Evolutionary conservation across 805 yeast genomes (phyloP), one percentile per base, ranked within the genome.

Genomic region (Nakazawaea laoshanensis): DNA sequence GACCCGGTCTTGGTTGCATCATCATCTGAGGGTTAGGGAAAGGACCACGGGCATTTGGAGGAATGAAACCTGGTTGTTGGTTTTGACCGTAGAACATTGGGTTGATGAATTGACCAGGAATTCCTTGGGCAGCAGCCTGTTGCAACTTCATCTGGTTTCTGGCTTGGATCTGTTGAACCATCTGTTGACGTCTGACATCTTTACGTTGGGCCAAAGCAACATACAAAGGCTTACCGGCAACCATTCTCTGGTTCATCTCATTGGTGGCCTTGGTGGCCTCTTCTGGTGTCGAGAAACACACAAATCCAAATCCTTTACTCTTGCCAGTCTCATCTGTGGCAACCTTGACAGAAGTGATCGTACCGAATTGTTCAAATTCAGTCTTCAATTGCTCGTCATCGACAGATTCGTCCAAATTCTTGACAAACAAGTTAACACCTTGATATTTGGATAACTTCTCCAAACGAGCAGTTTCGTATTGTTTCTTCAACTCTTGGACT

Each of bases 161-260:
- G 47, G 96, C 96, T 64, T 84, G 94, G 58, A 87, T 83, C 68
- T 92, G 97, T 70, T 92, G 97, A 62, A 86, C 89, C 61, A 92
- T 73, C 71, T 92, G 97, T 51, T 85, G 75, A 61, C 95, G 82
- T 76, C 98, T 87, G 38, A 86, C 95, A 50, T 89, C 98, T 70
- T 86, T 89, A 65, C 95, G 84, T 76, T 92, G 98, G 50, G 98
- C 98, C 56, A 92, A 77, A 41, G 96, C 96, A 65, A 92, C 98
- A 61, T 89, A 92, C 57, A 92, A 73, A 53, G 97, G 98, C 75
- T 92, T 92, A 59, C 88, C 86, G 49, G 77, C 79, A 50, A 92
- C 76, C 80, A 89, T 82, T 60, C 87, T 83, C 68, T 87, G 96
- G 77, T 89, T 87, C 95, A 89, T 88, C 72, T 89, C 98, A 50